Percentiles rank a stretch among this genome's conserved stretches.
Evolutionary conservation across 768 basidiomycete species (phyloP).

Genomic region (Plicaturopsis crispa): DNA sequence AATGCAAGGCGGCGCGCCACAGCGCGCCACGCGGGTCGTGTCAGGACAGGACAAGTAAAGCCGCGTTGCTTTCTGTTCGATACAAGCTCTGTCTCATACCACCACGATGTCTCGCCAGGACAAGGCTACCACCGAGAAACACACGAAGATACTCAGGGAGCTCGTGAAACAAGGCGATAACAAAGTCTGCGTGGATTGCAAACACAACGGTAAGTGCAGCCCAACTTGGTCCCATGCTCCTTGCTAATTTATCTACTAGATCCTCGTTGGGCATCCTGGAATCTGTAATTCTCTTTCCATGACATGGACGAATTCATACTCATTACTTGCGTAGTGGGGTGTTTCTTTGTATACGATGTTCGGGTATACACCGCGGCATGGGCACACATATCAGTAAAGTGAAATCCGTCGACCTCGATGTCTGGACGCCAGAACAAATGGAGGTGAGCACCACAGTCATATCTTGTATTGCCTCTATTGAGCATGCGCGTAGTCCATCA

Average conservation of each 20-base stretch:
- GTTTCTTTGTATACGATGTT: constrained; percentile 95
- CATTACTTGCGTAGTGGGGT: constrained; percentile 52
- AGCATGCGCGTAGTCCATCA: constrained; percentile 47
- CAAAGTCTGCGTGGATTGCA: constrained; percentile 94
- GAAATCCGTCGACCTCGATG: constrained; percentile 95
- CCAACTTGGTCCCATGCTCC: constrained; percentile 6
- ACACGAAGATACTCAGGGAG: constrained; percentile 74
- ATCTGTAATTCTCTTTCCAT: constrained; percentile 49
- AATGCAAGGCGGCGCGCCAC: too few species aligned
- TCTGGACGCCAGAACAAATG: constrained; percentile 98
- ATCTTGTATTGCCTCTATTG: constrained; percentile 1
- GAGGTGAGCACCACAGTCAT: constrained; percentile 40
- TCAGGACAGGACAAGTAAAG: too few species aligned
- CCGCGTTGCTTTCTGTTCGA: background rate
- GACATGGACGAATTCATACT: background rate
- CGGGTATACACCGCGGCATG: constrained; percentile 95
- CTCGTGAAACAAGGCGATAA: constrained; percentile 87
- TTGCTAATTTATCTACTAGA: constrained; percentile 37
- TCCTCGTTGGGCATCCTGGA: constrained; percentile 98
- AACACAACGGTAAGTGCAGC: constrained; percentile 72
- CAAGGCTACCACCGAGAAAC: constrained; percentile 77
- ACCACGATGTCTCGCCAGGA: constrained; percentile 51
- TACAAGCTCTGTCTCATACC: background rate
- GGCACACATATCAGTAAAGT: constrained; percentile 97
- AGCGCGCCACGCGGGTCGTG: too few species aligned